These are phyloP conservation scores for Leccinum pellstonianum DNA, from an alignment of 768 basidiomycete species.

Conservation along the genomic window DNA sequence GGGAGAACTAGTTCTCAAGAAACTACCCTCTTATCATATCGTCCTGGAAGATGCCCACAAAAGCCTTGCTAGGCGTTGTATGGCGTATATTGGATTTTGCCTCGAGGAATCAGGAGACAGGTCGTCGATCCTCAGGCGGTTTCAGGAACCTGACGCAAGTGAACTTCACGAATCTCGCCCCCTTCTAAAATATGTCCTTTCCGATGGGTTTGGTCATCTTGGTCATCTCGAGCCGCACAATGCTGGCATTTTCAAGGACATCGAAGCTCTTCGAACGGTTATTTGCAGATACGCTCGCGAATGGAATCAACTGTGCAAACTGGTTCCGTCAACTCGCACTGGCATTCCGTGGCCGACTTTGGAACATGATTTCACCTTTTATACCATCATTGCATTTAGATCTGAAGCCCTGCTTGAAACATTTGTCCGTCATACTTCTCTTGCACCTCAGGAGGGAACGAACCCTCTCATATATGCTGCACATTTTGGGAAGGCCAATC, in stretches of 20 bases:
- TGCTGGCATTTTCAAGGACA: neutral
- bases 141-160: neutral
- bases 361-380: constrained; percentile 3
- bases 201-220: constrained; percentile 12
- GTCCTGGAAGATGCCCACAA: too few relatives aligned
- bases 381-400: constrained; percentile 7
- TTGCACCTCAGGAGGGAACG: neutral
- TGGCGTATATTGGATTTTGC: too few relatives aligned
- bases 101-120: too few relatives aligned
- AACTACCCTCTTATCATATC: neutral
- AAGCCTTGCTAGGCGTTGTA: too few relatives aligned
- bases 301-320: constrained; percentile 3
- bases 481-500: neutral
- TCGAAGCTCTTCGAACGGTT: neutral
- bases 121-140: too few relatives aligned
- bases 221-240: neutral
- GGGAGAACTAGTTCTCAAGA: neutral
- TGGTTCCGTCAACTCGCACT: neutral
- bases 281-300: neutral
- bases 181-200: constrained; percentile 11
- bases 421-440: neutral
- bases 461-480: constrained; percentile 11
- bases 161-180: neutral
- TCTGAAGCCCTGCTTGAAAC: neutral
- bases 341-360: constrained; percentile 6